phyloP scores from a whole-genome alignment of 345 rosid species.

The Camelina neglecta region DNA sequence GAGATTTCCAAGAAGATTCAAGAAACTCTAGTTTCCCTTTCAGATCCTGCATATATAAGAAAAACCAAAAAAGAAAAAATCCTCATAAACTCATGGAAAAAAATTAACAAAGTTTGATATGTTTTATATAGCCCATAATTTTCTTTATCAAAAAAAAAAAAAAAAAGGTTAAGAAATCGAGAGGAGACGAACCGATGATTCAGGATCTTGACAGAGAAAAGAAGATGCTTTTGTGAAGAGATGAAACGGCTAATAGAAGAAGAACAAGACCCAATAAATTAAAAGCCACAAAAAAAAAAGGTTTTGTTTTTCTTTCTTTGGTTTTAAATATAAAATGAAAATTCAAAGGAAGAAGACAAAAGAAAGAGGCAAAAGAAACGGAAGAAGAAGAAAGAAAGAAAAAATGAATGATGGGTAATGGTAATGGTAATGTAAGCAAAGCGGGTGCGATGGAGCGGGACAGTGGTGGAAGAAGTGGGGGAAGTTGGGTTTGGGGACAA shows the following conservation, averaged over 20 bases:
- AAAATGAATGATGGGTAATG: slow-evolving; percentile 3
- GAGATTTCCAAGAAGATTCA: slow-evolving; percentile 11
- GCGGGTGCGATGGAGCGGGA: slow-evolving; percentile 42
- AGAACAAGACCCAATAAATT: slow-evolving; percentile 31
- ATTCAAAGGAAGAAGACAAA: slow-evolving; percentile 38
- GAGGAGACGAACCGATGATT: slow-evolving; percentile 40
- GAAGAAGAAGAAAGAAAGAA: slow-evolving; percentile 29
- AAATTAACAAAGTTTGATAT: not conserved
- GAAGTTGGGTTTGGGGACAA: slow-evolving; percentile 16
- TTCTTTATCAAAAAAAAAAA: not conserved
- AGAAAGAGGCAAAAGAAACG: slow-evolving; percentile 39
- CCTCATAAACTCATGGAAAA: slow-evolving; percentile 15
- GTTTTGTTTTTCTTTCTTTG: too few species aligned
- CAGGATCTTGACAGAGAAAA: slow-evolving; percentile 40
- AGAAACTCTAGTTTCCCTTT: slow-evolving; percentile 20
- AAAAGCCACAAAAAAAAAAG: slow-evolving; percentile 28
- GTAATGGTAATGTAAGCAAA: slow-evolving; percentile 8
- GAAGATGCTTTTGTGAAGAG: slow-evolving; percentile 19
- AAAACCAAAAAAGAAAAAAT: not conserved
- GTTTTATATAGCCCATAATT: not conserved
- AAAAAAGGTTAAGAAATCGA: not conserved
- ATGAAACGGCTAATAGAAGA: slow-evolving; percentile 34
- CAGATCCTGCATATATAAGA: slow-evolving; percentile 42
- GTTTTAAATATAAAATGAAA: not conserved
- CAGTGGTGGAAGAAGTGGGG: slow-evolving; percentile 43